Evolutionary conservation across 2,329 filamentous ascomycete genomes (phyloP), one percentile per base, ranked within the genome.

Genomic region (Sclerotiophoma versabilis): DNA sequence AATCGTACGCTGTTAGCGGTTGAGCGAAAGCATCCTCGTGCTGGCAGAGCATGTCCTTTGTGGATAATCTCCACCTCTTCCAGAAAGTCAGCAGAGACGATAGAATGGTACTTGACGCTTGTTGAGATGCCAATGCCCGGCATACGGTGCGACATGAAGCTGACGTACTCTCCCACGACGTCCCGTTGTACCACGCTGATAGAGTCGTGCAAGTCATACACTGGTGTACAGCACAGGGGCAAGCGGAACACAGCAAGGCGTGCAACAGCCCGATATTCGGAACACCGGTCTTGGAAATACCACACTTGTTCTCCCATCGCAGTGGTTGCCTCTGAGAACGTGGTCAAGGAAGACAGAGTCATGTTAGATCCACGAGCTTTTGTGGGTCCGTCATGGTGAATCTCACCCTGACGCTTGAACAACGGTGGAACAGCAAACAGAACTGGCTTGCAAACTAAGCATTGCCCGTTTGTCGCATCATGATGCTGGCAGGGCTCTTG

Each of bases 381-480:
- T 17, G 23, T 11, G 12, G 29, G 22, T 19, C 23, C 25, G 34
- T 41, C 49, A 36, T 52, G 41, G 10, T 23, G n/a, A 22, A 23
- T 46, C 9, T 25, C 17, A 29, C 8, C 14, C 10, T 10, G 11
- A 17, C 27, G 12, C 7, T 6, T 27, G 26, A 34, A 33, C 2
- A 34, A 27, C 23, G 34, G 27, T 25, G 33, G 11, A 30, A 19
- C 29, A 20, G 36, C 36, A 23, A 19, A 37, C 14, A 15, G 30
- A 26, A 9, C 17, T 27, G 32, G 33, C 26, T 34, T 15, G 11
- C 25, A 15, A 25, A 38, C 39, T 39, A 54, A 54, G 44, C 45
- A 34, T 54, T 48, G 45, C 45, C 44, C 43, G 34, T 38, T 53
- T 54, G 45, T n/a, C 45, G 23, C 44, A 44, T 54, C 51, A 23